Evolutionary conservation across 164 flowering plant species (phyloP).

Genomic region (Magnolia changhungtana): DNA sequence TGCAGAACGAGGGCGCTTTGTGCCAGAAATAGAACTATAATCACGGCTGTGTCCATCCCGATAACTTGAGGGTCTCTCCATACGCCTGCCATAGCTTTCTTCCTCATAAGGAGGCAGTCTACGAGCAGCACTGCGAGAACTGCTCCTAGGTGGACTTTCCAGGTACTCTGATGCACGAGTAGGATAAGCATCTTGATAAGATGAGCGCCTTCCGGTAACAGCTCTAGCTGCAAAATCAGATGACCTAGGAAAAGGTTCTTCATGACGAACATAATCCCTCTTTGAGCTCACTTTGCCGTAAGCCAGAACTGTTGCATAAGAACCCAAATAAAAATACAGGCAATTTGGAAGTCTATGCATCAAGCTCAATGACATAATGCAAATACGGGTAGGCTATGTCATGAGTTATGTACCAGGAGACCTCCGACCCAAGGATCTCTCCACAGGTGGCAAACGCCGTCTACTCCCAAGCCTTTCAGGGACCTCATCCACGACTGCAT

Average conservation of each 20-base stretch:
- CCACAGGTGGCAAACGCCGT: conserved; percentile 57
- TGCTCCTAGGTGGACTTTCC: conserved; percentile 45
- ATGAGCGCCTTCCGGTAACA: conserved; percentile 52
- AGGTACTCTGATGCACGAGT: conserved; percentile 60
- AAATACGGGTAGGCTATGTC: background rate
- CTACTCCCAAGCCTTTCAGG: conserved; percentile 43
- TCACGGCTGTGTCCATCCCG: conserved; percentile 76
- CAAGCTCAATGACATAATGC: background rate
- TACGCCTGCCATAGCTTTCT: conserved; percentile 70
- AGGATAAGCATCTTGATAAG: conserved; percentile 67
- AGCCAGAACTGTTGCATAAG: conserved; percentile 43
- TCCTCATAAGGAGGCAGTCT: conserved; percentile 48
- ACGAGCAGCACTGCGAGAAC: conserved; percentile 53
- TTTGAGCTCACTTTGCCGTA: conserved; percentile 68
- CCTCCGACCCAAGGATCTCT: conserved; percentile 67
- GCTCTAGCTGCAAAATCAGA: conserved; percentile 60
- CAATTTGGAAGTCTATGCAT: background rate
- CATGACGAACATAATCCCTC: conserved; percentile 69
- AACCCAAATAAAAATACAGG: background rate
- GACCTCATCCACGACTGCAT: conserved; percentile 2
- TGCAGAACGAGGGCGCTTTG: conserved; percentile 77
- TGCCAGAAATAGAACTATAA: conserved; percentile 76
- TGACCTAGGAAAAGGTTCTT: conserved; percentile 58
- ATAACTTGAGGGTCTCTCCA: conserved; percentile 75
- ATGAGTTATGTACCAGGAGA: conserved; percentile 34